A percentile compares a stretch with the other conserved stretches of the same genome.
Conservation (phyloP, 2,329 filamentous ascomycete species). For the Alternaria sp. region DNA sequence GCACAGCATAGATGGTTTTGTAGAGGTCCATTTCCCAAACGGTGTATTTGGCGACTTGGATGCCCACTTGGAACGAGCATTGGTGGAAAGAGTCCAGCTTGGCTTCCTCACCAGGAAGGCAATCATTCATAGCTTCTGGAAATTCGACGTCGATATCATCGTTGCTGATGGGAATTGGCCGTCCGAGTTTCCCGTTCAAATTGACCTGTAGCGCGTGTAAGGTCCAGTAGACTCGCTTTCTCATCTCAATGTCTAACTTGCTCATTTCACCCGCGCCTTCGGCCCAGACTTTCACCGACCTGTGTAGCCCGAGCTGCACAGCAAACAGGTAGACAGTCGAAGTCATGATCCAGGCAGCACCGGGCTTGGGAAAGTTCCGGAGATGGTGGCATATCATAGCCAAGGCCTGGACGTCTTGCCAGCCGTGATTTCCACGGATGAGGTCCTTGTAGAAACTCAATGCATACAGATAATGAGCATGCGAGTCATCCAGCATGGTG, state of each 20-base stretch:
- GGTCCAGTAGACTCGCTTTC: conserved; percentile 81
- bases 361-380: conserved; percentile 80
- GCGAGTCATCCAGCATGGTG: conserved; percentile 68
- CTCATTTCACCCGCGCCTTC: conserved; percentile 55
- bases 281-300: conserved; percentile 69
- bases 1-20: conserved; percentile 76
- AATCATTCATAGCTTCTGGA: conserved; percentile 75
- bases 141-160: conserved; percentile 83
- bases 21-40: conserved; percentile 77
- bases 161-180: conserved; percentile 76
- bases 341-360: conserved; percentile 73
- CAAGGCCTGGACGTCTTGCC: conserved; percentile 76
- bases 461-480: conserved; percentile 80
- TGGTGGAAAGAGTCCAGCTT: conserved; percentile 56
- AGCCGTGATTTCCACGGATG: conserved; percentile 65
- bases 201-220: conserved; percentile 71
- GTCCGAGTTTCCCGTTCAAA: conserved; percentile 77
- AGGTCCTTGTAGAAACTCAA: conserved; percentile 74
- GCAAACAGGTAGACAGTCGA: conserved; percentile 72
- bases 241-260: conserved; percentile 74
- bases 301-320: conserved; percentile 78
- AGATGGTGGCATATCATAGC: conserved; percentile 75
- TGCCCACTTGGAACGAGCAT: conserved; percentile 72
- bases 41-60: conserved; percentile 70
- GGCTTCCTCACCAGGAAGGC: conserved; percentile 68